Base-by-base conservation (phyloP, 2,329 filamentous ascomycete species). In the Nannizzia gypsea region DNA sequence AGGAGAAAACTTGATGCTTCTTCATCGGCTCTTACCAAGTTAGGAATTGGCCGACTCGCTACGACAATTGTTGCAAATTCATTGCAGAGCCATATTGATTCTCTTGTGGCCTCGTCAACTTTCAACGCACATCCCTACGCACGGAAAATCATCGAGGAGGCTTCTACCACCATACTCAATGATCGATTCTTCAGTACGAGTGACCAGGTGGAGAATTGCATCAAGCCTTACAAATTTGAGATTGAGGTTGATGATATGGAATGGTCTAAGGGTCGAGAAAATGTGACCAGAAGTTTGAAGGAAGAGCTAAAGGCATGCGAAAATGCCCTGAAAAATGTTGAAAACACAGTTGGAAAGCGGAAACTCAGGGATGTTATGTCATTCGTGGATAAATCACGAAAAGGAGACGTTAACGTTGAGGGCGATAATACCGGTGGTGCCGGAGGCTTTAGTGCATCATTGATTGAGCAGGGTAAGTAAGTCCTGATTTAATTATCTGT, bases 171-270 rank as follows among this genome's bases (percentile, higher is more conserved):
- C 26, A 97, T 99, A 58, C 77, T 99, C 11, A 93, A 93, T 65
- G 93, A 99, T 68, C 82, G 92, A 13, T 96, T 95, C 64, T 97
- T 96, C 75, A 93, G 92, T 73, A 99, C 95, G 0, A 93, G 89
- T 64, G 95, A 99, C 68, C 93, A 97, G 74, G 89, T 99, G 0
- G 93, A 99, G 73, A 97, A 97, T 70, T 99, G 92, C 71, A 95
- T 99, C 74, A 99, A 99, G 73, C 93, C 95, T 0, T 99, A 92
- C 78, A 99, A 99, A 71, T 97, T 92, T 66, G 90, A 96, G 63
- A 95, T 99, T 61, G 93, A 99, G 67, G 85, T 99, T 50, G 90
- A 96, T 68, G 88, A 91, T 42, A 80, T 84, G 6, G 95, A 99
- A 71, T 99, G 93, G 93, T 73, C 80, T 2, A 84, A 88, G 62